Base-by-base conservation (phyloP, 2,329 filamentous ascomycete species). In the Penicillium sp. region DNA sequence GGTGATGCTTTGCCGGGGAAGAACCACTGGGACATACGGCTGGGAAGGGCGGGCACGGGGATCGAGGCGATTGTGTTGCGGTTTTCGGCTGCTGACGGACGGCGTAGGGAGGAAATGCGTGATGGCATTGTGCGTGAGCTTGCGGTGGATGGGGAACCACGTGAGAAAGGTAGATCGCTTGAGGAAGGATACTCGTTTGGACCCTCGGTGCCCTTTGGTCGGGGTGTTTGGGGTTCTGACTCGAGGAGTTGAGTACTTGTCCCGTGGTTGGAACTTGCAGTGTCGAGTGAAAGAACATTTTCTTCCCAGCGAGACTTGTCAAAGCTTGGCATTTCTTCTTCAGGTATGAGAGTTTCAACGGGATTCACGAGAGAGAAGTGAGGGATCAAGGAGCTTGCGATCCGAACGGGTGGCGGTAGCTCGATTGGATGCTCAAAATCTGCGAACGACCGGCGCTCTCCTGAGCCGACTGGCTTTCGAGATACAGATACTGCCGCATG, bases 401-500 rank as follows among this genome's bases (percentile, higher is more conserved):
- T 49, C 17, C 50, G 61, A 33, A 56, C 49, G 0, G 60, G 56
- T 5, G 41, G 34, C 2, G 36, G 52, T 12, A 51, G 41, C 41
- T 69, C 55, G 34, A 64, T 42, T 3, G 61, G 42, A 10, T 55
- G 36, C 21, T 68, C 64, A 3, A 62, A n/a, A 9, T 62, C 62
- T 15, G 55, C 61, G 12, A 67, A 48, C 10, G 67, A 70, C 33
- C 61, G 61, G 40, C 62, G 60, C 13, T 64, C 62, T 6, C 56
- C 62, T 23, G 71, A 72, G 2, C 69, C 68, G 13, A 74, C 65
- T 5, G 71, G 70, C 51, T 75, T 75, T 30, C 72, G 70, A 49
- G 67, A 58, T 7, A 75, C 48, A 7, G 63, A 62, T 29, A 68
- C 67, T 30, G 62, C 60, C 3, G 66, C 61, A 8, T 65, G 60